Base-by-base conservation (phyloP, 2,329 filamentous ascomycete genomes). In the Neocatenulostroma microsporum region DNA sequence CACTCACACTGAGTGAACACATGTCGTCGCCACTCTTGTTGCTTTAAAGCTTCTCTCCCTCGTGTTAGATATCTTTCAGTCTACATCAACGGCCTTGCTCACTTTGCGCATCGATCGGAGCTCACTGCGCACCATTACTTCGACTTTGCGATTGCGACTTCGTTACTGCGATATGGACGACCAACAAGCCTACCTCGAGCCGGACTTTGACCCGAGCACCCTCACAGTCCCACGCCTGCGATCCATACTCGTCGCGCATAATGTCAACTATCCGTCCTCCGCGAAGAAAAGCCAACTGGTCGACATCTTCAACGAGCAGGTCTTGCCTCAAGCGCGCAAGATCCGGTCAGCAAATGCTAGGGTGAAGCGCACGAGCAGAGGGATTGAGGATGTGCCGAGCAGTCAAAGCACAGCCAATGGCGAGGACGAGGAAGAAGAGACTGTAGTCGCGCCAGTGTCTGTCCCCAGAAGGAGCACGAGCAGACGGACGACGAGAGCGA, bases 281-380 rank as follows among this genome's bases (percentile, higher is more conserved):
- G 87, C 91, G 10, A 98, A 96, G 67, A 98, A 98, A 67, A 68
- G 78, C 0, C 82, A 94, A 56, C 77, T 98, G 15, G 72, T 98
- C 42, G 78, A 83, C 6, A 77, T 96, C 30, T 87, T 98, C 62
- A 79, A 82, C 55, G 71, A 82, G 21, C 69, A 91, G 45, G 74
- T 98, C 19, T 65, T 84, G 4, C 83, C 89, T 0, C 81, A 89
- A 51, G 81, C 85, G 2, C 75, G 76, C 48, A 84, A 82, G 61
- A 74, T 96, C 17, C 70, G 94, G 21, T 74, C 76, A 10, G 78
- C 82, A 35, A 78, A 83, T 51, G 80, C 83, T 27, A 76, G 79
- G 40, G 88, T 87, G 11, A 87, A 87, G 66, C 79, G 89, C 42
- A 88, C 86, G 2, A 89, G 87, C 59, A 79, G 74, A 59, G 91